Conservation (phyloP, 345 rosid species). For the Rubroshorea leprosula region DNA sequence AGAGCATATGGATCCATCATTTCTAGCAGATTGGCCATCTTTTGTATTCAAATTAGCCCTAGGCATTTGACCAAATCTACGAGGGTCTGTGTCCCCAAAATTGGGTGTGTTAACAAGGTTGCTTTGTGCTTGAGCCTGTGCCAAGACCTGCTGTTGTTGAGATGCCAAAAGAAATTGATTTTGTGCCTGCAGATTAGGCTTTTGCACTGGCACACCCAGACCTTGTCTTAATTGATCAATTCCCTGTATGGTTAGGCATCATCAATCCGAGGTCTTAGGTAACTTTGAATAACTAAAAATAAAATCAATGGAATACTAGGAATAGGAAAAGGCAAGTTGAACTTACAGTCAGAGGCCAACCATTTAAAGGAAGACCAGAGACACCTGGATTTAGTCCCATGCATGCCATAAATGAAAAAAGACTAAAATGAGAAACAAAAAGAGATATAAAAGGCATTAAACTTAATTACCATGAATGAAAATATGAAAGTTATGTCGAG, state of each 20-base stretch:
- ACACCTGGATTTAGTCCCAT: conserved; percentile 52
- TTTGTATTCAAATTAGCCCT: conserved; percentile 39
- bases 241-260: conserved; percentile 31
- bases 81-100: conserved; percentile 45
- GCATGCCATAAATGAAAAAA: conserved; percentile 1
- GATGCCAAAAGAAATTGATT: conserved; percentile 50
- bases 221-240: conserved; percentile 45
- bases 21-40: conserved; percentile 47
- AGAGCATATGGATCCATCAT: conserved; percentile 52
- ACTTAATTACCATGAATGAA: not conserved
- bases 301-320: not conserved
- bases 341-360: conserved; percentile 70
- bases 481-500: not conserved
- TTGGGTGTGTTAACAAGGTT: conserved; percentile 41
- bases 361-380: conserved; percentile 55
- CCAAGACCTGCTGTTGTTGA: conserved; percentile 51
- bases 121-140: conserved; percentile 45
- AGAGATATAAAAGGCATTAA: not conserved
- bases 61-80: conserved; percentile 41
- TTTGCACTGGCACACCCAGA: conserved; percentile 49
- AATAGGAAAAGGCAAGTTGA: conserved; percentile 6
- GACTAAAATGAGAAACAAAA: not conserved
- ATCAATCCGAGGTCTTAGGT: not conserved
- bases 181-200: conserved; percentile 39
- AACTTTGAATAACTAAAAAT: not conserved